Base-by-base conservation (phyloP, 768 basidiomycete genomes). In the Pleurotus djamor region DNA sequence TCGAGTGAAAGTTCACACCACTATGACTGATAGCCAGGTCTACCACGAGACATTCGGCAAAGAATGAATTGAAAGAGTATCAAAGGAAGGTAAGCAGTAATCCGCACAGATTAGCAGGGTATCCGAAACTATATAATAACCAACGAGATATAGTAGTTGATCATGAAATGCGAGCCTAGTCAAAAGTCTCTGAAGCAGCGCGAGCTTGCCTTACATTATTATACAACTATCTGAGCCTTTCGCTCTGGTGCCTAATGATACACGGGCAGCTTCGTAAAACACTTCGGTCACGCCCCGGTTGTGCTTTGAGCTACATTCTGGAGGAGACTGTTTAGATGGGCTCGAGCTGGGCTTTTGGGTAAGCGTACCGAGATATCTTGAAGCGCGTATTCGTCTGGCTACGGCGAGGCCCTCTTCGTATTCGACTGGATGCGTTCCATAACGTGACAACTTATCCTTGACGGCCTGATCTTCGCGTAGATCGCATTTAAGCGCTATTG, bases 301-400 rank as follows among this genome's bases (percentile, higher is more conserved):
- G 68, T 96, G 94, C 72, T 98, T 98, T 6, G 96, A 95, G 63
- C 94, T 96, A 69, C 96, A 98, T 79, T 98, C 96, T 97, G 66
- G 3, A 38, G 34, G 44, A 13, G 36, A 38, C 59, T 35, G 36
- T 48, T 52, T 51, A 45, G 44, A 13, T n/a, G 43, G 14, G 32
- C 32, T 9, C 38, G 38, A 41, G 38, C n/a, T 41, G 38, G 38
- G 38, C 10, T 41, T 28, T 3, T 10, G 38, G 17, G 37, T 57
- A 43, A 61, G 77, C 83, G 36, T 61, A 94, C 94, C 96, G 1
- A 98, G 83, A 75, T 98, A 98, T 36, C 96, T 85, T 51, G 88
- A 93, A 4, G 93, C 92, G 67, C 92, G 88, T 89, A 94, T 93
- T 76, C 92, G 88, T 65, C 92, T 80, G 21, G 92, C 93, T 33